Base-by-base conservation (phyloP, 164 flowering plant genomes). In the Kalanchoe fedtschenkoi region DNA sequence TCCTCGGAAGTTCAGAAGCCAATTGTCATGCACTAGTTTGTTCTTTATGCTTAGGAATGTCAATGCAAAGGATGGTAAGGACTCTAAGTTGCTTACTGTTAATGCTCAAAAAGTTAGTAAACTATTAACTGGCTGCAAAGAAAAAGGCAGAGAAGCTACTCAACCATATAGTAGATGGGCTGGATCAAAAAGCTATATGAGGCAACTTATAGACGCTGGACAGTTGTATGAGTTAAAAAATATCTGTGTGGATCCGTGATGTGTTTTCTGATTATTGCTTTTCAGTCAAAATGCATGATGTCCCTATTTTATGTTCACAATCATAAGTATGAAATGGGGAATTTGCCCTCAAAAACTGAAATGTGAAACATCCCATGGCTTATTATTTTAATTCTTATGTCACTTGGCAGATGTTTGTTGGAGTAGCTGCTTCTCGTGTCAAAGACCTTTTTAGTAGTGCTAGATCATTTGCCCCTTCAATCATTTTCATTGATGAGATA, bases 361-460 rank as follows among this genome's bases (percentile, higher is more conserved):
- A 19, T 44, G 9, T 19, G 2, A 19, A 44, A 19, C 21, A 47
- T 7, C 54, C 0, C n/a, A n/a, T 44, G 54, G 14, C 54, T 47
- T 29, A 47, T 42, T 47, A 47, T 46, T 14, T n/a, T 38, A n/a
- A 46, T 34, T 32, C 16, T 44, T 51, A 26, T 30, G 32, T 19
- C 47, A 24, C n/a, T 33, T 32, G 69, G 44, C 83, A 92, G 98
- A 93, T 93, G 98, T 93, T 90, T 87, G 95, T 78, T 42, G 98
- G 98, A 39, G 98, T 93, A 58, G 97, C 98, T 43, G 97, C 98
- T 59, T 73, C 98, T 67, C 96, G 97, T 69, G 96, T 93, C 34
- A 93, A 88, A 80, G 98, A 93, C 71, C 92, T 93, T 58, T 93
- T 93, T 80, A 70, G 80, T 61, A 93, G 80, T 76, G 87, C 98